Conservation (phyloP, 345 rosid species). For the Boechera retrofracta region DNA sequence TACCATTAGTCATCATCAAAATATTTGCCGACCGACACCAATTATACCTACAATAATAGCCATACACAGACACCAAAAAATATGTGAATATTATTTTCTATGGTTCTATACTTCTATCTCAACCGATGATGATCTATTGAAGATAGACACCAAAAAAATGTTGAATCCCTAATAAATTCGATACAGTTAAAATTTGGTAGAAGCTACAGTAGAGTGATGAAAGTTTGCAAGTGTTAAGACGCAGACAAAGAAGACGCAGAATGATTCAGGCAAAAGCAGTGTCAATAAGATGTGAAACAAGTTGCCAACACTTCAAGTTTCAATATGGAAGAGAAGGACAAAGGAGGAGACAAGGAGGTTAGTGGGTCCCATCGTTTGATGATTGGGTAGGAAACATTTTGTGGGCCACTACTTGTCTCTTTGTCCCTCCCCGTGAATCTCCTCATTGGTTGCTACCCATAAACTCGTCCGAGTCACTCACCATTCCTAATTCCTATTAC, state of each 20-base stretch:
- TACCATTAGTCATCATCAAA: slow-evolving; percentile 11
- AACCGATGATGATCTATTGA: slow-evolving; percentile 24
- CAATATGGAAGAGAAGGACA: slow-evolving; percentile 37
- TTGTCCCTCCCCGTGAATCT: slow-evolving; percentile 49
- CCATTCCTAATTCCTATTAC: slow-evolving; percentile 33
- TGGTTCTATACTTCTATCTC: neutral
- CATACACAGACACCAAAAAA: neutral
- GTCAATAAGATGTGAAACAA: slow-evolving; percentile 45
- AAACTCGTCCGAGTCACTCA: slow-evolving; percentile 22
- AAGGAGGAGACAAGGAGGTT: slow-evolving; percentile 44
- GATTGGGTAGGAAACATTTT: slow-evolving; percentile 61
- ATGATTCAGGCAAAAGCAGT: slow-evolving; percentile 41
- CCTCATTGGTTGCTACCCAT: slow-evolving; percentile 37
- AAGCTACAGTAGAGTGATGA: slow-evolving; percentile 12
- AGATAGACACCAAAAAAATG: neutral
- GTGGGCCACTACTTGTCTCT: slow-evolving; percentile 56
- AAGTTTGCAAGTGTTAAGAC: slow-evolving; percentile 7
- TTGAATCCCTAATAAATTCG: neutral
- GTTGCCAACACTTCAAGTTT: slow-evolving; percentile 43
- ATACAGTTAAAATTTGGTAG: slow-evolving; percentile 12
- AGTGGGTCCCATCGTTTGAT: slow-evolving; percentile 52
- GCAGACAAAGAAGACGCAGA: slow-evolving; percentile 27
- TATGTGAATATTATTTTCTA: neutral
- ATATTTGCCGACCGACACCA: slow-evolving; percentile 26
- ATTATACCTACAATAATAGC: neutral